These are phyloP conservation scores for Fusarium solani-melongenae DNA, from an alignment of 2,329 filamentous ascomycete species.

Conservation along the genomic window DNA sequence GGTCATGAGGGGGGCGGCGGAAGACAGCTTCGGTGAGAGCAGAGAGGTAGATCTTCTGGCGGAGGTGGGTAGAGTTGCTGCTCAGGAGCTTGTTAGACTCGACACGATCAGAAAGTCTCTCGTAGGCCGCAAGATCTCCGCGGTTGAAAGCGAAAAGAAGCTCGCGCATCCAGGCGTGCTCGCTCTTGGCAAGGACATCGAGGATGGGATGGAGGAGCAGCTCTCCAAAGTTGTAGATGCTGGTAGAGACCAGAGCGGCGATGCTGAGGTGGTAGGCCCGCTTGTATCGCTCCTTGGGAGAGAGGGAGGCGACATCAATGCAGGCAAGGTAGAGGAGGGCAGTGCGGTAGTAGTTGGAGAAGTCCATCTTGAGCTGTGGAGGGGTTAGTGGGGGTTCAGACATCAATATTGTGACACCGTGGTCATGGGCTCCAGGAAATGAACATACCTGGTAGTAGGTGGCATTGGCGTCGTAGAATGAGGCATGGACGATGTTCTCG, in stretches of 20 bases:
- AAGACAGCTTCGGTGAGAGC: conserved; percentile 97
- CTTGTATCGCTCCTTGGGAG: conserved; percentile 78
- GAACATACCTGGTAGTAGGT: conserved; percentile 83
- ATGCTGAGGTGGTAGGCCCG: conserved; percentile 94
- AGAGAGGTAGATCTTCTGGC: conserved; percentile 98
- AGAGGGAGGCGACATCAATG: conserved; percentile 83
- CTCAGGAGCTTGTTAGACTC: conserved; percentile 81
- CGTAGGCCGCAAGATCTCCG: conserved; percentile 89
- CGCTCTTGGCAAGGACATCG: conserved; percentile 77
- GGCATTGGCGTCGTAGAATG: conserved; percentile 95
- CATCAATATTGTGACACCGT: not conserved
- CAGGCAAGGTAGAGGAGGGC: conserved; percentile 97
- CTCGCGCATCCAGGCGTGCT: conserved; percentile 87
- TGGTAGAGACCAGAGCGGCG: conserved; percentile 90
- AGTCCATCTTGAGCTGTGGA: conserved; percentile 79
- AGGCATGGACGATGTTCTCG: conserved; percentile 93
- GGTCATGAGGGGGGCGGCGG: conserved; percentile 93
- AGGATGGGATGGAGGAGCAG: conserved; percentile 97
- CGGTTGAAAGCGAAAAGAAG: conserved; percentile 98
- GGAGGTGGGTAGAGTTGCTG: conserved; percentile 84
- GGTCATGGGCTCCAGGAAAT: not conserved
- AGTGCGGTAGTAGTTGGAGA: conserved; percentile 96
- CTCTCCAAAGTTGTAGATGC: conserved; percentile 99
- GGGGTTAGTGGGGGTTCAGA: conserved; percentile 50
- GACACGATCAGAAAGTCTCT: conserved; percentile 84